Percentiles rank a stretch among this genome's conserved stretches.
Conservation (phyloP, 192 early-diverging fungal species). For the Backusella tuberculispora region DNA sequence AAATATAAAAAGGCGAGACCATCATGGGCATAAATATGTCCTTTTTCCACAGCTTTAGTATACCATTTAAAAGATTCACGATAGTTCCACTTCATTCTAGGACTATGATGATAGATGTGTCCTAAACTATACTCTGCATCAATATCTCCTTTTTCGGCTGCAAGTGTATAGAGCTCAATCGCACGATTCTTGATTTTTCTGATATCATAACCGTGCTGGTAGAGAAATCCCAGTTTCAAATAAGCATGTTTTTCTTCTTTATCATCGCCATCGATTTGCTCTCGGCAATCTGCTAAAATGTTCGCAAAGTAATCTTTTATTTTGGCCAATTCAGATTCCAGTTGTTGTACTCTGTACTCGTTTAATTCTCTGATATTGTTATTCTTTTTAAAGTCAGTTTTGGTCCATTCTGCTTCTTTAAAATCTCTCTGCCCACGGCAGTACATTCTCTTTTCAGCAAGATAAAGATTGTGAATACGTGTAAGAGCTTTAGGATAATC, state of each 20-base stretch:
- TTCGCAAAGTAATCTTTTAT: not conserved
- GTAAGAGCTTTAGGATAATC: no score
- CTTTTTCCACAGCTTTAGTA: not conserved
- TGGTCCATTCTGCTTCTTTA: not conserved
- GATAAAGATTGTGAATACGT: not conserved
- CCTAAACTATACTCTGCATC: not conserved
- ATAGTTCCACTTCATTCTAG: no score
- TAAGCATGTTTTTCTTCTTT: not conserved
- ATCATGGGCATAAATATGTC: no score
- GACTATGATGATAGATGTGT: no score
- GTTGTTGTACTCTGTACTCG: not conserved
- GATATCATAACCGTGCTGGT: no score
- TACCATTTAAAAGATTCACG: not conserved
- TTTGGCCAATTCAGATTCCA: not conserved
- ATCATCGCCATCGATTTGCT: no score
- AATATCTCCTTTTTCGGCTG: not conserved
- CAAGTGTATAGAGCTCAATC: not conserved
- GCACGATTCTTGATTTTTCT: no score
- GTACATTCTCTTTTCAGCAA: not conserved
- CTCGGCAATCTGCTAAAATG: not conserved
- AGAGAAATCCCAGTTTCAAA: not conserved
- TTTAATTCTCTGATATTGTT: not conserved
- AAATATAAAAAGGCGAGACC: no score
- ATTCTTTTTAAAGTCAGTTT: not conserved
- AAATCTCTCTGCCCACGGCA: not conserved